A percentile compares a stretch with the other conserved stretches of the same genome.
phyloP scores from a whole-genome alignment of 768 basidiomycete genomes.

The Calocybe indica region DNA sequence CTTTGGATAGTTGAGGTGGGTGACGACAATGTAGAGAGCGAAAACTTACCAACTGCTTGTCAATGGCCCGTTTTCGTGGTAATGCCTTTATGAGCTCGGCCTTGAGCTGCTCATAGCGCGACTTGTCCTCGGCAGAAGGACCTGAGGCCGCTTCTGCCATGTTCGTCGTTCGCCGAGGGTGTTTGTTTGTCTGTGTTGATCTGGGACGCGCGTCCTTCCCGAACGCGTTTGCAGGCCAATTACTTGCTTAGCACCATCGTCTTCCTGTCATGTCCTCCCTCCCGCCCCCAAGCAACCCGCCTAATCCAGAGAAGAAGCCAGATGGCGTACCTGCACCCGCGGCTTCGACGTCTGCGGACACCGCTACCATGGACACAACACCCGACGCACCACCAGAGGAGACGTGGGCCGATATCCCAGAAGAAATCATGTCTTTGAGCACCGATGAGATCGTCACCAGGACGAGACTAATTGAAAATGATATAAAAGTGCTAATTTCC shows the following conservation, averaged over 20 bases:
- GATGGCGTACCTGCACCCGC: slow-evolving; percentile 29
- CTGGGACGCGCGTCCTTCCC: slow-evolving; percentile 30
- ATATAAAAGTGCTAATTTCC: slow-evolving; percentile 67
- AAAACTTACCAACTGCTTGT: slow-evolving; percentile 67
- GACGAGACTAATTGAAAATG: slow-evolving; percentile 92
- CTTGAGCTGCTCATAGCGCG: slow-evolving; percentile 65
- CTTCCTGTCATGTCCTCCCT: slow-evolving; percentile 47
- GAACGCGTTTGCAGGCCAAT: slow-evolving; percentile 23
- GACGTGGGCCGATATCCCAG: slow-evolving; percentile 88
- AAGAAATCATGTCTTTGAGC: slow-evolving; percentile 70
- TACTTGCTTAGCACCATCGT: slow-evolving; percentile 9
- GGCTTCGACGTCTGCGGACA: slow-evolving; percentile 18
- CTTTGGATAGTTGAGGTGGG: slow-evolving; percentile 28
- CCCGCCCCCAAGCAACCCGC: slow-evolving; percentile 47
- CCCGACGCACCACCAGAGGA: slow-evolving; percentile 69
- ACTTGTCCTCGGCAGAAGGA: slow-evolving; percentile 60
- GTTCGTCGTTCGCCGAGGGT: slow-evolving; percentile 1
- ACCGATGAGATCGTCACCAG: slow-evolving; percentile 88
- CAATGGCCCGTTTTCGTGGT: slow-evolving; percentile 65
- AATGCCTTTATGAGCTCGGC: slow-evolving; percentile 72
- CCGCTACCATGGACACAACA: slow-evolving; percentile 64
- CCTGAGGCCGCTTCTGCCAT: slow-evolving; percentile 35
- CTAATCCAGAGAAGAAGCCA: slow-evolving; percentile 49
- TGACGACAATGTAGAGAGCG: not conserved
- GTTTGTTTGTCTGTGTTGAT: slow-evolving; percentile 22